These are phyloP conservation scores for Kwoniella mangroviensis DNA, from an alignment of 768 basidiomycete species.

Conservation along the genomic window DNA sequence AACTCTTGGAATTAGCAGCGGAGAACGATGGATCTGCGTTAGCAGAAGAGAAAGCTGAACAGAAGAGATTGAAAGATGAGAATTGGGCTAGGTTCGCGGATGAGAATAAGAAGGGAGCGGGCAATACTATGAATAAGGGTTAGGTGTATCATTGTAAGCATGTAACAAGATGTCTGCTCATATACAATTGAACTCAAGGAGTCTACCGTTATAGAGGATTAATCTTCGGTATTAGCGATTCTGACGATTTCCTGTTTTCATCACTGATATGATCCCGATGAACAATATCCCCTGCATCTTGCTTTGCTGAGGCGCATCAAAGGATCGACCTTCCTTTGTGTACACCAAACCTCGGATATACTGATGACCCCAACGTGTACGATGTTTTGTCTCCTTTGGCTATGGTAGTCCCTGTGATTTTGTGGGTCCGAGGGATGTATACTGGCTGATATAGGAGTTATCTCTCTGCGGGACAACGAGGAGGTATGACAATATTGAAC, in stretches of 20 bases:
- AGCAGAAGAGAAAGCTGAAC: conserved; percentile 72
- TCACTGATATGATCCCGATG: neutral
- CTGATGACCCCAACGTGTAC: neutral
- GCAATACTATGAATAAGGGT: conserved; percentile 95
- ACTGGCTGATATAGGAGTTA: no score
- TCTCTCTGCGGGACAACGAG: no score
- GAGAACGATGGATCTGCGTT: conserved; percentile 79
- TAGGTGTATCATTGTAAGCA: conserved; percentile 52
- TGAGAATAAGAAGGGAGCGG: conserved; percentile 82
- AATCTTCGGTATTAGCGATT: neutral
- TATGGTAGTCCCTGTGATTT: no score
- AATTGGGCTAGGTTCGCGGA: conserved; percentile 91
- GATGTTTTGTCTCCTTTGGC: neutral
- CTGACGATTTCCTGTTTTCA: neutral
- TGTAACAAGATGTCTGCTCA: neutral
- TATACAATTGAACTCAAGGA: no score
- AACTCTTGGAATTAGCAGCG: conserved; percentile 75
- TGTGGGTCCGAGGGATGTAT: no score
- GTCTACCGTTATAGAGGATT: no score
- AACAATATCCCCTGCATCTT: neutral
- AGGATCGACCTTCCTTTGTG: conserved; percentile 10
- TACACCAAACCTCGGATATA: neutral
- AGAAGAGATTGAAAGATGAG: conserved; percentile 82
- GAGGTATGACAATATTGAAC: no score
- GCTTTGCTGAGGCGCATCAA: neutral